A percentile compares a stretch with the other conserved stretches of the same genome.
phyloP scores from a whole-genome alignment of 495 filamentous ascomycete genomes.

The Aspergillus steynii region DNA sequence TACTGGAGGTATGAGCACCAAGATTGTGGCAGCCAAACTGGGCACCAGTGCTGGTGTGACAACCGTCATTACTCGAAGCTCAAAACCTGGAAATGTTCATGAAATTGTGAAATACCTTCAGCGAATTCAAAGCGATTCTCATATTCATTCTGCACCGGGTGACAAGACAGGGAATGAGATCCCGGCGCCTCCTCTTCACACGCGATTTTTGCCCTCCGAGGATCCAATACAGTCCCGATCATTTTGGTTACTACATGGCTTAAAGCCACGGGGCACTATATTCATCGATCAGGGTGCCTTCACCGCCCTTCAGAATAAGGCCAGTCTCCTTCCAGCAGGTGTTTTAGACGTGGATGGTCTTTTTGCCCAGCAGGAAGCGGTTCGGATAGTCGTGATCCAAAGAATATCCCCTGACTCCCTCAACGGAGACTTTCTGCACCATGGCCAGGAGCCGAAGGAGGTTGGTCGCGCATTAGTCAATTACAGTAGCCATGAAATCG shows the following conservation, averaged over 20 bases:
- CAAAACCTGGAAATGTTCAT: constrained; percentile 87
- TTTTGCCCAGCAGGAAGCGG: constrained; percentile 91
- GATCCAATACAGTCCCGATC: constrained; percentile 87
- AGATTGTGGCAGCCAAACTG: constrained; percentile 91
- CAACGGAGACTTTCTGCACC: constrained; percentile 45
- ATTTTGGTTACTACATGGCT: constrained; percentile 95
- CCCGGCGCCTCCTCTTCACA: constrained; percentile 69
- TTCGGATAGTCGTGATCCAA: constrained; percentile 77
- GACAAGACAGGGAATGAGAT: constrained; percentile 2
- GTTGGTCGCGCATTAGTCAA: constrained; percentile 92
- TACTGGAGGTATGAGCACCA: constrained; percentile 98
- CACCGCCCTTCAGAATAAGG: constrained; percentile 73
- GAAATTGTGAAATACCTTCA: constrained; percentile 85
- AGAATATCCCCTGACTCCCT: constrained; percentile 38
- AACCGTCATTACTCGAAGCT: constrained; percentile 89
- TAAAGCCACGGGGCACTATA: constrained; percentile 86
- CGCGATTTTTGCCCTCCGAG: constrained; percentile 85
- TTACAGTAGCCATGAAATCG: constrained; percentile 82
- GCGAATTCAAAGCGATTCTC: constrained; percentile 39
- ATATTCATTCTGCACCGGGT: constrained; percentile 23
- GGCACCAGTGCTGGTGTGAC: constrained; percentile 95
- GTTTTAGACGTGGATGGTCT: constrained; percentile 84
- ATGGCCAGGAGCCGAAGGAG: constrained; percentile 60
- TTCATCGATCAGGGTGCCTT: constrained; percentile 91
- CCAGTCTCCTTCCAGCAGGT: constrained; percentile 87